Evolutionary conservation across 2,329 filamentous ascomycete species (phyloP).

Genomic region (Cercospora sp.): DNA sequence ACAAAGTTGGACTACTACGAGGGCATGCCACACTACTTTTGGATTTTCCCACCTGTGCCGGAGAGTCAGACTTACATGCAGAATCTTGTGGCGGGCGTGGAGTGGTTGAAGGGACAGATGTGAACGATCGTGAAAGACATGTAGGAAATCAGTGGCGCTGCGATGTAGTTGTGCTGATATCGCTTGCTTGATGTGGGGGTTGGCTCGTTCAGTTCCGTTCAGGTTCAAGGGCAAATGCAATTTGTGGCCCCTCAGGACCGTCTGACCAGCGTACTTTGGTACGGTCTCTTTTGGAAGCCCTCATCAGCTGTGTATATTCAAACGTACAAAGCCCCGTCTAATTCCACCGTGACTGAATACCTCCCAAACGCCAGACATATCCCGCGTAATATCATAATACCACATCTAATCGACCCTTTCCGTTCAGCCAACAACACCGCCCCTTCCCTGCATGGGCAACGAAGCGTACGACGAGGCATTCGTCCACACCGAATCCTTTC

Average conservation of each 20-base stretch:
- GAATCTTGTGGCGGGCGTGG: constrained; percentile 27
- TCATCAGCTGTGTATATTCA: background rate
- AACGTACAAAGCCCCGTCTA: background rate
- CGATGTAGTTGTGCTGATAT: background rate
- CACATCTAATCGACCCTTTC: background rate
- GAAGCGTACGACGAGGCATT: background rate
- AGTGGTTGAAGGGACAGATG: constrained; percentile 24
- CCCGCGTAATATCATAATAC: background rate
- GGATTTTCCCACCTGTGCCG: constrained; percentile 31
- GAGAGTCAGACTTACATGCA: constrained; percentile 25
- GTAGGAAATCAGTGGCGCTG: background rate
- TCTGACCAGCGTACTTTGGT: background rate
- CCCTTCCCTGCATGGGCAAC: background rate
- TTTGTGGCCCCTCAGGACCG: background rate
- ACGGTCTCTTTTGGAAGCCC: background rate
- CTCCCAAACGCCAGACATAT: background rate
- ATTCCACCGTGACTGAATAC: background rate
- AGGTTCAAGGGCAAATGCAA: background rate
- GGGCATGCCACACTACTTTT: constrained; percentile 47
- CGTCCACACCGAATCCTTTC: background rate
- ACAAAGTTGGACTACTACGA: constrained; percentile 18
- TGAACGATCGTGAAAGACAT: background rate
- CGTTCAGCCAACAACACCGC: background rate
- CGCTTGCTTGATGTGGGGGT: background rate
- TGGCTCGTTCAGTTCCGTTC: background rate